Evolutionary conservation across 1,284 basidiomycete genomes (phyloP), one percentile per base, ranked within the genome.

Genomic region (Apiotrichum akiyoshidainum): DNA sequence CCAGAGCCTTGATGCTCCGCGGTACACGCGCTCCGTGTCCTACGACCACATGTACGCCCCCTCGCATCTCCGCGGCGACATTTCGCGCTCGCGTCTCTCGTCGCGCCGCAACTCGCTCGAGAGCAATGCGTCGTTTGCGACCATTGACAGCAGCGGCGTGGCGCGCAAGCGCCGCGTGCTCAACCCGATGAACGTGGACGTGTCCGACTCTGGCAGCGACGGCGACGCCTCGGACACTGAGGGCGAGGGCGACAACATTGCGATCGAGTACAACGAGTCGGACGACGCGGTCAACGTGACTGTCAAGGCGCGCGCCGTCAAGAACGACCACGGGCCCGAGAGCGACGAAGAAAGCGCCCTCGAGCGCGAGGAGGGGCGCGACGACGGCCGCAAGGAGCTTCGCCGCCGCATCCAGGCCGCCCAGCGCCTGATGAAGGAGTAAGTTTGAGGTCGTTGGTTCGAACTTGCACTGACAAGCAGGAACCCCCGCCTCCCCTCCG

Each of bases 401-500:
- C 49, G 37, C 39, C 7, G 5, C 19, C 37, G 49, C 9, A 42
- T 41, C 14, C 39, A 31, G 16, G 26, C 39, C 22, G 49, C 49
- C 7, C 19, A 41, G 39, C 49, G 39, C 14, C 40, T 41, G 3
- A 42, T 41, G 40, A 31, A 51, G 17, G 39, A 42, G 35, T 50
- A 11, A 22, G 48, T 5, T 13, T 12, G 2, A 16, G 2, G n/a
- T n/a, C 8, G 8, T 19, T 17, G 26, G 3, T 22, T 17, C 5
- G 5, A 17, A 22, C 46, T 8, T 26, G 11, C 3, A 13, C 46
- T 46, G 31, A 33, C 46, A 31, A 5, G n/a, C 39, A 51, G 39
- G 26, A 51, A 52, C 51, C 51, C 40, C 7, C 51, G 51, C 31
- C 41, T 52, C 11, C 51, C 51, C 11, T 52, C 51, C 5, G 51